These are phyloP conservation scores for Quillaja saponaria DNA, from an alignment of 306 rosid genomes.

Conservation along the genomic window DNA sequence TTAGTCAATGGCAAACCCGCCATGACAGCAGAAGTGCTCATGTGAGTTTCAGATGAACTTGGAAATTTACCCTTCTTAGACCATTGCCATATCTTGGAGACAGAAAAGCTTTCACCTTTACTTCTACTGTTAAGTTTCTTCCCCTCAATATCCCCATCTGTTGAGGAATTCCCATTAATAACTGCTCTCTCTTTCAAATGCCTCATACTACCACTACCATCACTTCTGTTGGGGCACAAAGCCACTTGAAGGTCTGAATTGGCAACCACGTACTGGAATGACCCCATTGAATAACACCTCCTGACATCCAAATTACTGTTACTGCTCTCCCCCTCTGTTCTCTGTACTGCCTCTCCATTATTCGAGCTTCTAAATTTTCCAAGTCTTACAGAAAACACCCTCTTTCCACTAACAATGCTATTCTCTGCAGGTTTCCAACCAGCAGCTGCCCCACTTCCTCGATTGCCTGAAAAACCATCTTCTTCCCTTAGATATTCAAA, in stretches of 20 bases:
- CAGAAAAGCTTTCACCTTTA: slow-evolving; percentile 90
- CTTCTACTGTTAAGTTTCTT: slow-evolving; percentile 62
- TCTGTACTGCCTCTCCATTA: slow-evolving; percentile 44
- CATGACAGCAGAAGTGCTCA: slow-evolving; percentile 43
- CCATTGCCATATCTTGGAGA: slow-evolving; percentile 95
- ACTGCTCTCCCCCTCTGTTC: slow-evolving; percentile 63
- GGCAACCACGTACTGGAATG: slow-evolving; percentile 81
- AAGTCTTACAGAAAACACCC: slow-evolving; percentile 78
- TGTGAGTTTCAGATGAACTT: slow-evolving; percentile 47
- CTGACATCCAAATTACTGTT: slow-evolving; percentile 67
- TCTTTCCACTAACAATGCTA: slow-evolving; percentile 58
- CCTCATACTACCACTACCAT: slow-evolving; percentile 41
- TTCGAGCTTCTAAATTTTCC: slow-evolving; percentile 76
- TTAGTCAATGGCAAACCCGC: slow-evolving; percentile 57
- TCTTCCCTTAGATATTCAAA: slow-evolving; percentile 60
- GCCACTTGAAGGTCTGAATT: slow-evolving; percentile 83
- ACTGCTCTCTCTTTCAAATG: slow-evolving; percentile 55
- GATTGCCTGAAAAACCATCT: slow-evolving; percentile 44
- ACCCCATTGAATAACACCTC: slow-evolving; percentile 95
- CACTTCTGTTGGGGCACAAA: slow-evolving; percentile 49
- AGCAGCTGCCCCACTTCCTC: slow-evolving; percentile 39
- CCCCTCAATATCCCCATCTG: slow-evolving; percentile 65
- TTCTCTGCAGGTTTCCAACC: slow-evolving; percentile 51
- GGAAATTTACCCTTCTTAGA: slow-evolving; percentile 71
- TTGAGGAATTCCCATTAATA: slow-evolving; percentile 44